Conservation (phyloP, 2,329 filamentous ascomycete genomes). For the Nemania sp. region DNA sequence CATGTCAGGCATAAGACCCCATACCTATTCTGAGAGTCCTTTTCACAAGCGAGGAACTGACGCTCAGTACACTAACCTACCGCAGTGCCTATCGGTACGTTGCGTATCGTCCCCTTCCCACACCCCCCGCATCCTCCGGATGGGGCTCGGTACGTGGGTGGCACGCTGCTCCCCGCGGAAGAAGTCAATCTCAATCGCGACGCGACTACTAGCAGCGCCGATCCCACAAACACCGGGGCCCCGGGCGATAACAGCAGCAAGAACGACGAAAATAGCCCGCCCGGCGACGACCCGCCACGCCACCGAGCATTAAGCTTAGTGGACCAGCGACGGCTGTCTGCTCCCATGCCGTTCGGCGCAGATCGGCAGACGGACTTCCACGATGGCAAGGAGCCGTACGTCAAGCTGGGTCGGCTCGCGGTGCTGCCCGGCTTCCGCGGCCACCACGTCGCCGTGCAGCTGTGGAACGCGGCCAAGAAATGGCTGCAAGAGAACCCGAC, state of each 20-base stretch:
- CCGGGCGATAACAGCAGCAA: not conserved
- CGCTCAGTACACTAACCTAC: not conserved
- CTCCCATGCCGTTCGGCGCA: constrained; percentile 28
- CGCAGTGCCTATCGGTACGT: constrained; percentile 67
- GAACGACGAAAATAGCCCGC: not conserved
- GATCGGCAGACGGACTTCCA: constrained; percentile 57
- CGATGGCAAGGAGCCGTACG: constrained; percentile 72
- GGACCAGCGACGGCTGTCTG: constrained; percentile 33
- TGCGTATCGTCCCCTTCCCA: constrained; percentile 82
- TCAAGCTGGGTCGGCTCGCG: constrained; percentile 81
- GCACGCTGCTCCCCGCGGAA: constrained; percentile 40
- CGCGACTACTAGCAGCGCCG: not conserved
- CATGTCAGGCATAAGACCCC: not conserved
- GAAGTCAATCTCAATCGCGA: constrained; percentile 10
- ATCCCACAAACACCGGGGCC: not conserved
- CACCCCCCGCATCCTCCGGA: constrained; percentile 66
- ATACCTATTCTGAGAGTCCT: not conserved
- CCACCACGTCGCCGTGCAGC: constrained; percentile 63
- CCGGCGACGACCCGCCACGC: not conserved
- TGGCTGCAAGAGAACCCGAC: constrained; percentile 68
- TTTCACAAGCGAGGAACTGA: not conserved
- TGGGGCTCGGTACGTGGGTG: constrained; percentile 55
- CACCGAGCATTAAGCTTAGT: constrained; percentile 20
- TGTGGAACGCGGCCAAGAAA: constrained; percentile 69
- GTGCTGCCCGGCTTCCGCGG: constrained; percentile 69